phyloP scores from a whole-genome alignment of 2,329 filamentous ascomycete genomes.

The Hypoxylon sp. region DNA sequence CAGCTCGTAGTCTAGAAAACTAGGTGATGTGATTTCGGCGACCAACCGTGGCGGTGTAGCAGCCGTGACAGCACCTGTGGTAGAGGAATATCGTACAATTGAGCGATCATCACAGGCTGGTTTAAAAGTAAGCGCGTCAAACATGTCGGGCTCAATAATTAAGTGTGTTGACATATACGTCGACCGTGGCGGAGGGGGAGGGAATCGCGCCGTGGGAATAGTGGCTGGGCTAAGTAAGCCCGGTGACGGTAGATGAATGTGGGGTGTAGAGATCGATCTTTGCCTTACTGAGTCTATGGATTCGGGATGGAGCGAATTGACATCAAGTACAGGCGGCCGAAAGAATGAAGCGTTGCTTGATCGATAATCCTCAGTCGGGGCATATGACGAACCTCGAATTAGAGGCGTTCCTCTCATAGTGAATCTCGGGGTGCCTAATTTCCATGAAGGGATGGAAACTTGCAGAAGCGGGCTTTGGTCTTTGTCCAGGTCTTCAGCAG shows the following conservation, averaged over 20 bases:
- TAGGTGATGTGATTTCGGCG: constrained; percentile 95
- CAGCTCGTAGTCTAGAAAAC: constrained; percentile 95
- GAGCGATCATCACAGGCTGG: constrained; percentile 82
- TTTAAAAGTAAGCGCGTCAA: constrained; percentile 82
- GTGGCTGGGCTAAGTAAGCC: constrained; percentile 48
- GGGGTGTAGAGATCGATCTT: constrained; percentile 56
- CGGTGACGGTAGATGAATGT: constrained; percentile 50
- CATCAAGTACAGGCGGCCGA: constrained; percentile 53
- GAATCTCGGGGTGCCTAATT: constrained; percentile 84
- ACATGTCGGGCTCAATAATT: constrained; percentile 79
- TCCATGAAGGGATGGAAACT: constrained; percentile 85
- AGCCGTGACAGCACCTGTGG: constrained; percentile 81
- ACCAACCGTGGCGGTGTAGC: constrained; percentile 92
- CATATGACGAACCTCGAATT: constrained; percentile 83
- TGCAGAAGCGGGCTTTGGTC: constrained; percentile 70
- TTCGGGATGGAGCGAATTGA: constrained; percentile 50
- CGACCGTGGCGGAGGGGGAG: constrained; percentile 57
- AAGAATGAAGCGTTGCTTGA: constrained; percentile 70
- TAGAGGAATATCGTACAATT: constrained; percentile 83
- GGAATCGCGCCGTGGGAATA: constrained; percentile 55
- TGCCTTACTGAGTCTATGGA: constrained; percentile 53
- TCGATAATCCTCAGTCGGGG: constrained; percentile 78
- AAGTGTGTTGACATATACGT: constrained; percentile 64
- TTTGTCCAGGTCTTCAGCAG: constrained; percentile 67
- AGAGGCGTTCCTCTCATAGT: constrained; percentile 80